Evolutionary conservation across 1,139 yeast species (phyloP).

Genomic region (Kodamaea plutei): DNA sequence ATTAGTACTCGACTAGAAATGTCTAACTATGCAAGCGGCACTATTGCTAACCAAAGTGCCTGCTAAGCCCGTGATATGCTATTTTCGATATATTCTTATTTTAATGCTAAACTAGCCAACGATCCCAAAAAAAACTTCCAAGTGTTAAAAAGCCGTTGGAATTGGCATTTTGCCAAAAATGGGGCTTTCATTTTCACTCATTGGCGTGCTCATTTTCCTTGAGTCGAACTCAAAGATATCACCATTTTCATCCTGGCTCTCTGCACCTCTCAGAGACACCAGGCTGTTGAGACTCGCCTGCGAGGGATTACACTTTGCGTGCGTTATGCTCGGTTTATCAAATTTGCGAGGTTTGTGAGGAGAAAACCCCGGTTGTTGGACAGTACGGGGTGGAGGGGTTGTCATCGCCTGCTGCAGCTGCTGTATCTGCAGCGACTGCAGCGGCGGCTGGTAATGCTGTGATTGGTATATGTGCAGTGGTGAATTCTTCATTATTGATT

Average conservation of each 20-base stretch:
- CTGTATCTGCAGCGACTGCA: no score
- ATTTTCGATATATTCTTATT: no score
- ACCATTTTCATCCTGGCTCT: no score
- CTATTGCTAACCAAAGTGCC: no score
- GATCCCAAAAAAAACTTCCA: no score
- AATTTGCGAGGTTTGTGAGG: no score
- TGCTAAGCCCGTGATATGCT: no score
- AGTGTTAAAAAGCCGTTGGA: neutral
- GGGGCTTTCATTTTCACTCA: slow-evolving; percentile 32
- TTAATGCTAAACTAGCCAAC: no score
- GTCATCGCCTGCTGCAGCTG: neutral
- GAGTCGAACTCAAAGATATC: slow-evolving; percentile 30
- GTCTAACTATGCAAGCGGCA: no score
- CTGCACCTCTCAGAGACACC: slow-evolving; percentile 20
- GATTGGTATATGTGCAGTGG: slow-evolving; percentile 3
- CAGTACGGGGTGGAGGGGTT: slow-evolving; percentile 10
- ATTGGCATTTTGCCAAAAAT: slow-evolving; percentile 10
- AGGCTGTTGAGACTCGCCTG: slow-evolving; percentile 28
- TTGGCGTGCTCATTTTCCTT: slow-evolving; percentile 28
- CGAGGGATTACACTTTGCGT: slow-evolving; percentile 20
- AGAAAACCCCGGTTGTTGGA: slow-evolving; percentile 1
- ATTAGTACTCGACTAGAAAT: no score
- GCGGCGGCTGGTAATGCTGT: slow-evolving; percentile 1
- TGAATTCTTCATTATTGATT: slow-evolving; percentile 7
- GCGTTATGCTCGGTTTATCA: no score